These are phyloP conservation scores for Fusarium continuum DNA, from an alignment of 2,329 filamentous ascomycete species.

Conservation along the genomic window DNA sequence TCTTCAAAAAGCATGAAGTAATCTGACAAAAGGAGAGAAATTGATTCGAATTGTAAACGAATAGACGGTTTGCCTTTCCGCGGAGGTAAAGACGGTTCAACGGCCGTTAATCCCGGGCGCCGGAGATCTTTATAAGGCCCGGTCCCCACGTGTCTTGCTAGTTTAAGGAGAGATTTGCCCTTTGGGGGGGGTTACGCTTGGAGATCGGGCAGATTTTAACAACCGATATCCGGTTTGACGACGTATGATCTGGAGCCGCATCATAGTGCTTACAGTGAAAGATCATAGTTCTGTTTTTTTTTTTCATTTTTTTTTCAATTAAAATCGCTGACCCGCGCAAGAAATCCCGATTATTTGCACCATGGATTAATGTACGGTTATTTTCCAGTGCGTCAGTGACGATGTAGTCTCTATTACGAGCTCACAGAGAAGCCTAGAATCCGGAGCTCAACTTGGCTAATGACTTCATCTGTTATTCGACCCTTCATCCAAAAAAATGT, in stretches of 20 bases:
- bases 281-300: too few species aligned
- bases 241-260: background rate
- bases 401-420: too few species aligned
- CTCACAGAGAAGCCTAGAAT: too few species aligned
- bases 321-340: too few species aligned
- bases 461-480: too few species aligned
- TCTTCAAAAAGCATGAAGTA: background rate
- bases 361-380: too few species aligned
- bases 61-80: background rate
- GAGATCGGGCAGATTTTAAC: background rate
- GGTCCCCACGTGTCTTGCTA: background rate
- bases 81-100: constrained; percentile 13
- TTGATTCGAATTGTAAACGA: background rate
- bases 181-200: background rate
- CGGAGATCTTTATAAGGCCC: constrained; percentile 23
- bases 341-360: too few species aligned
- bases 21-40: background rate
- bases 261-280: background rate
- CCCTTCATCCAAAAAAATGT: too few species aligned
- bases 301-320: too few species aligned
- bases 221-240: background rate
- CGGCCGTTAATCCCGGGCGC: constrained; percentile 26
- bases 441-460: too few species aligned
- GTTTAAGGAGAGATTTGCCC: background rate
- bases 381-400: too few species aligned